Evolutionary conservation across 176 grass and related monocot genomes (phyloP).

Genomic region (Secale cereale): DNA sequence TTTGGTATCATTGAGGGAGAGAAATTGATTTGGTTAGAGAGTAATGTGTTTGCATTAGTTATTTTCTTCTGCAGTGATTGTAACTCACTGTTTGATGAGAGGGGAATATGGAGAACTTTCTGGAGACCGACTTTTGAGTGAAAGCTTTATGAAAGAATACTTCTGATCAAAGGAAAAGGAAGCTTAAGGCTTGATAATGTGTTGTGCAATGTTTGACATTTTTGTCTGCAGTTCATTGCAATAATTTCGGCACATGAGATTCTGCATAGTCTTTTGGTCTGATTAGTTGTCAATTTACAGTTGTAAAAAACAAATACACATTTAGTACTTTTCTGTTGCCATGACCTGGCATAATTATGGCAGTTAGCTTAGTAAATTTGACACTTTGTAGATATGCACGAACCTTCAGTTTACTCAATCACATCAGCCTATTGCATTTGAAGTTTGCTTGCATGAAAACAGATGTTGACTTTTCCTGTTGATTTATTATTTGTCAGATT

Average conservation of each 20-base stretch:
- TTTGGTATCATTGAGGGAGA: background rate
- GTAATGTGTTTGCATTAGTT: background rate
- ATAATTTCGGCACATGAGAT: conserved; percentile 6
- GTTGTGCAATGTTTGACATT: background rate
- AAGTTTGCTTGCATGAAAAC: background rate
- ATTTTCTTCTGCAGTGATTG: background rate
- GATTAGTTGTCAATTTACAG: conserved; percentile 24
- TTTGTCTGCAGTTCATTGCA: background rate
- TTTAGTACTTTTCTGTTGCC: background rate
- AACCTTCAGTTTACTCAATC: background rate
- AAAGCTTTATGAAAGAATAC: background rate
- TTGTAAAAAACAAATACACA: background rate
- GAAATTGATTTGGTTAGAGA: background rate
- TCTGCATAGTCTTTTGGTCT: background rate
- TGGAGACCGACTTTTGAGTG: background rate
- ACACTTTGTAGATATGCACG: background rate
- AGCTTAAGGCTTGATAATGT: background rate
- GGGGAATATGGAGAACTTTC: background rate
- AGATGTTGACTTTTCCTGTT: background rate
- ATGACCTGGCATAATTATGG: conserved; percentile 19
- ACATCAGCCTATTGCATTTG: conserved; percentile 26
- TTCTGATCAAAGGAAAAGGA: background rate
- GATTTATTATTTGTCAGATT: background rate
- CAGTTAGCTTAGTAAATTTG: background rate
- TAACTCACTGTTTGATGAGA: background rate